Evolutionary conservation across 805 yeast species (phyloP).

Genomic region (Torulaspora indica): DNA sequence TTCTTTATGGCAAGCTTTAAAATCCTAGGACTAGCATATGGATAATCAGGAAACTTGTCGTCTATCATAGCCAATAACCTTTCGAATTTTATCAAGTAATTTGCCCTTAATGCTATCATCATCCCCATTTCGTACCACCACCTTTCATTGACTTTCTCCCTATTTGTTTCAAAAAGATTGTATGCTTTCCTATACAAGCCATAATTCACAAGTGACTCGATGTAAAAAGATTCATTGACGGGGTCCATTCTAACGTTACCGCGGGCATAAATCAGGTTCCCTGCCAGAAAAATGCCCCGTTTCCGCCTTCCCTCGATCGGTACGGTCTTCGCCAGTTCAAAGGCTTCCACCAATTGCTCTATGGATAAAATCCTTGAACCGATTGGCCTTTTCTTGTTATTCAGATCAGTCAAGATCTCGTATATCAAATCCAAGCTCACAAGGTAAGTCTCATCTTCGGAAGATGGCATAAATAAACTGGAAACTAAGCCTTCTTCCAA

Average conservation of each 20-base stretch:
- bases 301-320: constrained; percentile 33
- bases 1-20: constrained; percentile 36
- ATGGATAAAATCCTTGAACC: constrained; percentile 21
- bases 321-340: constrained; percentile 40
- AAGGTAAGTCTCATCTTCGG: constrained; percentile 9
- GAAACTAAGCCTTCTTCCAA: constrained; percentile 13
- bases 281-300: constrained; percentile 39
- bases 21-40: constrained; percentile 39
- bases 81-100: constrained; percentile 38
- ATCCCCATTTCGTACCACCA: constrained; percentile 55
- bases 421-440: constrained; percentile 21
- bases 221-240: constrained; percentile 47
- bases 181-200: constrained; percentile 38
- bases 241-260: constrained; percentile 47
- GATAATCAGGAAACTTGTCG: constrained; percentile 23
- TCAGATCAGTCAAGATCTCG: constrained; percentile 20
- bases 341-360: constrained; percentile 37
- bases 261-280: constrained; percentile 41
- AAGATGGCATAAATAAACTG: constrained; percentile 8
- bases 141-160: constrained; percentile 39
- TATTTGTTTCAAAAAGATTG: constrained; percentile 36
- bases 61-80: constrained; percentile 31
- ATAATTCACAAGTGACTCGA: constrained; percentile 41
- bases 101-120: constrained; percentile 37
- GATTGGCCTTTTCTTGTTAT: constrained; percentile 10